phyloP scores from a whole-genome alignment of 2,329 filamentous ascomycete genomes.

The Blastomyces emzantsi region DNA sequence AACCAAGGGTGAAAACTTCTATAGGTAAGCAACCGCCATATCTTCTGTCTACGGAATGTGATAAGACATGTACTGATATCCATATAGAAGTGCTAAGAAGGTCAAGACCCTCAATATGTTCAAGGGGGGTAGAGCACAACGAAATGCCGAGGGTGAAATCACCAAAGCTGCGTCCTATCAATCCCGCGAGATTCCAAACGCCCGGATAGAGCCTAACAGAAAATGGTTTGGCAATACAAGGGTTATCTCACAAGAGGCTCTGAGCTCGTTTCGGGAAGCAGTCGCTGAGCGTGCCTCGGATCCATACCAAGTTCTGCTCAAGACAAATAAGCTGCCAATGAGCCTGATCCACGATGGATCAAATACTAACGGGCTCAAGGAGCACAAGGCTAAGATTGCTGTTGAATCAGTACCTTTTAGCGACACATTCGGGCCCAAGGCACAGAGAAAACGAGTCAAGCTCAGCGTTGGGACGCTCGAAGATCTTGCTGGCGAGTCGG shows the following conservation, averaged over 20 bases:
- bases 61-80: conserved; percentile 12
- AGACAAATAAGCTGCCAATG: conserved; percentile 96
- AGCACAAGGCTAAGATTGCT: conserved; percentile 89
- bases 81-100: conserved; percentile 61
- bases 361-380: conserved; percentile 72
- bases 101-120: conserved; percentile 82
- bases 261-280: conserved; percentile 79
- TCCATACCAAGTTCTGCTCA: conserved; percentile 89
- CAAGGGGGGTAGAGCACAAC: conserved; percentile 74
- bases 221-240: conserved; percentile 98
- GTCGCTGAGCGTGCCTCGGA: conserved; percentile 85
- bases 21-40: conserved; percentile 53
- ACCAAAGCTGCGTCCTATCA: conserved; percentile 77
- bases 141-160: conserved; percentile 76
- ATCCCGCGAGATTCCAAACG: conserved; percentile 68
- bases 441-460: conserved; percentile 87
- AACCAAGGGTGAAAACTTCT: conserved; percentile 97
- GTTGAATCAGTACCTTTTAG: conserved; percentile 79
- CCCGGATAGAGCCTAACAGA: conserved; percentile 87
- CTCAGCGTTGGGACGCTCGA: conserved; percentile 70
- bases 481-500: conserved; percentile 71
- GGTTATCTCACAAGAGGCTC: conserved; percentile 78
- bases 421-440: conserved; percentile 87
- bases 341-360: conserved; percentile 76
- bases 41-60: background rate